Base-by-base conservation (phyloP, 1,139 yeast species). In the Meyerozyma elateridarum region DNA sequence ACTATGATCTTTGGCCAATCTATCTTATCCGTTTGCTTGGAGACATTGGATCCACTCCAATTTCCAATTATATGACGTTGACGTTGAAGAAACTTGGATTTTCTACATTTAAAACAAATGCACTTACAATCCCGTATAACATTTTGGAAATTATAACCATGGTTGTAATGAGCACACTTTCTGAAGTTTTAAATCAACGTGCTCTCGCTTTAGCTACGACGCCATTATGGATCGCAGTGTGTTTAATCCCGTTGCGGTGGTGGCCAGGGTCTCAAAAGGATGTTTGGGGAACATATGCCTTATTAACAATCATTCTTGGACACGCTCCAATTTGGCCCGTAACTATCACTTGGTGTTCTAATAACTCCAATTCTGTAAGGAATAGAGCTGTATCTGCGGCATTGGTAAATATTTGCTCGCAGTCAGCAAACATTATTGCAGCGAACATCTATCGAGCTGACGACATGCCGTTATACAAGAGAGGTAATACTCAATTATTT, bases 1-100 rank as follows among this genome's bases (percentile, higher is more conserved):
- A 80, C 50, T 73, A 65, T 42, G 78, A 79, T 48, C 58, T 61
- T 50, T 69, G 78, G 75, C 85, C 85, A 7, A 53, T 79, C 16
- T 79, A 76, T 43, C 35, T 66, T 8, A 58, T 74, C 33, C 73
- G 83, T 4, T 34, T 77, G 12, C 40, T 73, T 28, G 67, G 65
- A 11, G 74, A 68, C 42, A 56, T 70, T 30, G 66, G 70, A 7
- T 46, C 56, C 2, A 42, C 51, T 15, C 72, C 83, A 1, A 55
- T 70, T 6, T 38, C 53, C 8, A 47, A 59, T n/a, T 79, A 79
- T 49, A 29, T 48, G 28, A 44, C 44, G 21, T 30, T 48, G 14
- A 34, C 40, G 13, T 40, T 41, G 15, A 37, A 49, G 22, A 35
- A 42, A 18, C 40, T 48, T 41, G 53, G 53, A 1, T 48, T 48